phyloP scores from a whole-genome alignment of 1,284 basidiomycete genomes.

The Apiotrichum sp. region DNA sequence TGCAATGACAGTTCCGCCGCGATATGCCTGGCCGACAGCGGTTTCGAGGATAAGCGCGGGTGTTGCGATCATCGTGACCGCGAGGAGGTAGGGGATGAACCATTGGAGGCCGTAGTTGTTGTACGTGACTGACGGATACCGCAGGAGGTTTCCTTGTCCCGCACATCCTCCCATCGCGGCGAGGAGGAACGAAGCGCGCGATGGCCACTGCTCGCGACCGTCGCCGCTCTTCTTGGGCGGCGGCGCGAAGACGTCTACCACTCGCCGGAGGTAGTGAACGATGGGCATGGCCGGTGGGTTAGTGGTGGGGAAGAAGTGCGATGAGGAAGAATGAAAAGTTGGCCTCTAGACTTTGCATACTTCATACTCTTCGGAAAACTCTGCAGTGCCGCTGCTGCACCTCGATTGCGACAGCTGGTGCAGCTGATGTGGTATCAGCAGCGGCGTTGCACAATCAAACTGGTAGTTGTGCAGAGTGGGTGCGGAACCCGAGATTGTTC shows the following conservation, averaged over 20 bases:
- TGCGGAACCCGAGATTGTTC: no score
- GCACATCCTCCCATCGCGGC: constrained; percentile 28
- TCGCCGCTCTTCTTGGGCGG: constrained; percentile 15
- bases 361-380: no score
- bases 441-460: no score
- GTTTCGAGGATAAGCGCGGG: constrained; percentile 22
- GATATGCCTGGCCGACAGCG: constrained; percentile 22
- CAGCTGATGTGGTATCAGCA: no score
- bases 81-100: constrained; percentile 26
- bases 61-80: constrained; percentile 21
- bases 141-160: constrained; percentile 22
- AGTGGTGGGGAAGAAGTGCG: no score
- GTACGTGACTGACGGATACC: constrained; percentile 24
- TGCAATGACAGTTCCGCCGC: constrained; percentile 23
- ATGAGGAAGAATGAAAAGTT: no score
- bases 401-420: no score
- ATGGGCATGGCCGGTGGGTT: constrained; percentile 1
- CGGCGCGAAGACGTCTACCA: constrained; percentile 13
- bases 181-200: constrained; percentile 21
- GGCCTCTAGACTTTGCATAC: no score
- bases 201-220: constrained; percentile 25
- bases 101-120: constrained; percentile 28
- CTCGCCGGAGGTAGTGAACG: background rate
- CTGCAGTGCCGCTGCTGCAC: no score
- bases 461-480: no score